Conservation (phyloP, 495 filamentous ascomycete genomes). For the Hypomontagnella submonticulosa region DNA sequence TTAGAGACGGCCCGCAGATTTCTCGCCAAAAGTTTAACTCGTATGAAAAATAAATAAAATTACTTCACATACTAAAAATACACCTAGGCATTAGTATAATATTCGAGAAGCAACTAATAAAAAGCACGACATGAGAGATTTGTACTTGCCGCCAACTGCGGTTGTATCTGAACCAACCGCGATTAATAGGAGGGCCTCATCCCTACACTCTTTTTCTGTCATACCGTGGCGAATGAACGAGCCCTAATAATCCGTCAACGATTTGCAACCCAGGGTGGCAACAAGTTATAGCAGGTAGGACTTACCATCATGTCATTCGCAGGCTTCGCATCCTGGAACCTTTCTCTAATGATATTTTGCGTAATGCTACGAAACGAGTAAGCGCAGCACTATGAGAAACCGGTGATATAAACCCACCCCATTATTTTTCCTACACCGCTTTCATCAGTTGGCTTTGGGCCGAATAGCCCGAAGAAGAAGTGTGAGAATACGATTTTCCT, state of each 20-base stretch:
- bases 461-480: constrained; percentile 21
- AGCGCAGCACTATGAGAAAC: too few relatives aligned
- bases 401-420: constrained; percentile 9
- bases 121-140: too few relatives aligned
- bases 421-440: constrained; percentile 26
- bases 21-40: too few relatives aligned
- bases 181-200: constrained; percentile 58
- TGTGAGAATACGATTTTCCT: constrained; percentile 24
- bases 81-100: too few relatives aligned
- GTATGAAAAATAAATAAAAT: too few relatives aligned
- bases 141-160: constrained; percentile 53
- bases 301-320: constrained; percentile 43
- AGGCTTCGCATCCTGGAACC: constrained; percentile 14
- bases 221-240: constrained; percentile 53
- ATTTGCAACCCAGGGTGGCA: not conserved
- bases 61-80: too few relatives aligned
- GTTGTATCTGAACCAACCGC: constrained; percentile 73
- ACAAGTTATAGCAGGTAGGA: constrained; percentile 8
- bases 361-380: constrained; percentile 2
- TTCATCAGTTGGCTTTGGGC: constrained; percentile 15
- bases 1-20: too few relatives aligned
- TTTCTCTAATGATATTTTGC: constrained; percentile 9
- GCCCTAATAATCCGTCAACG: constrained; percentile 38
- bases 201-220: constrained; percentile 50
- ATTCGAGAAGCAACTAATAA: too few relatives aligned